Base-by-base conservation (phyloP, 305 asterid genomes). In the Fraxinus dipetala region DNA sequence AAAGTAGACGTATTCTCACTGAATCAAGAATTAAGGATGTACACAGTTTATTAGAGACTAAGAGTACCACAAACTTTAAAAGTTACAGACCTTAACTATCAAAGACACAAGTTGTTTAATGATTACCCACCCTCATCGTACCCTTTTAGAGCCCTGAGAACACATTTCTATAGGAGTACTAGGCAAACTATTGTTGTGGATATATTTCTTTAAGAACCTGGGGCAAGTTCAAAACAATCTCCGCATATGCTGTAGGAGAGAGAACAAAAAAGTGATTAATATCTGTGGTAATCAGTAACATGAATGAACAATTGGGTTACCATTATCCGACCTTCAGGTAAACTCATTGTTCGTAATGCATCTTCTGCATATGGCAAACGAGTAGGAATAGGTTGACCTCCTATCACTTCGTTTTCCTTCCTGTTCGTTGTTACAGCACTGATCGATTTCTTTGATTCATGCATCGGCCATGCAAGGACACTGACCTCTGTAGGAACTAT, bases 391-490 rank as follows among this genome's bases (percentile, higher is more conserved):
- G 87, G 84, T 80, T 85, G 86, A 82, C 79, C 84, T 48, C 85
- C 88, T 3, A 75, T 48, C 22, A 83, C 65, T 77, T 79, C 91
- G 63, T 76, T 85, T 40, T 90, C 96, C 81, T 83, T 90, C 89
- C 76, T 83, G 85, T 72, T 85, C 69, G 22, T 20, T 22, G 88
- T 78, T 34, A 82, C 40, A 56, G 86, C 45, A 78, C 59, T 16
- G 20, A 48, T 14, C 18, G 20, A 48, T 4, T 14, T 14, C 59
- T 48, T 48, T 14, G 59, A 14, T 48, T 48, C 20, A 51, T 87
- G 88, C 86, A 81, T 28, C 10, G 97, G 98, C 98, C 98, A 96
- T 77, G 97, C 97, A 78, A 96, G 86, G 78, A 93, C 99, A 83
- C 90, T 93, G 69, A 94, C 91, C 56, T 81, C 90, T 74, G 95